Evolutionary conservation across 2,329 filamentous ascomycete species (phyloP).

Genomic region (Apiospora rasikravindrae): DNA sequence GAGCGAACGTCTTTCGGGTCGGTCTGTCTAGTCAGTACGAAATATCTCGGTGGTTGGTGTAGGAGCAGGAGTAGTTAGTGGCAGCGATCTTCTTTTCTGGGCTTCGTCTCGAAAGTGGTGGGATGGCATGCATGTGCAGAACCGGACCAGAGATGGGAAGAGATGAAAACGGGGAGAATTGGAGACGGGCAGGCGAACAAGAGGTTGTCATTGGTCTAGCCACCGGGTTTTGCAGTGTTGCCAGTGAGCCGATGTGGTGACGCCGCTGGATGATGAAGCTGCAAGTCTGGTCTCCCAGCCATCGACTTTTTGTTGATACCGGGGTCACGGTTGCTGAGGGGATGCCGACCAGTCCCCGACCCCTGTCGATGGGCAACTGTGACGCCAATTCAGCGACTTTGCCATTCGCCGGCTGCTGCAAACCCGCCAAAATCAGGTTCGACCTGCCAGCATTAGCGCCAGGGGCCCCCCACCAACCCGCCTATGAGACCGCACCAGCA

Average conservation of each 20-base stretch:
- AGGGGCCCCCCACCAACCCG: background rate
- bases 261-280: background rate
- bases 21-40: constrained; percentile 1
- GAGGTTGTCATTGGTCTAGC: constrained; percentile 17
- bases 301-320: constrained; percentile 20
- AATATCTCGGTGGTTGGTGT: constrained; percentile 15
- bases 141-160: background rate
- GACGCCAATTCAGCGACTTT: constrained; percentile 5
- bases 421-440: background rate
- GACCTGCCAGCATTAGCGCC: constrained; percentile 1
- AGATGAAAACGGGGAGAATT: background rate
- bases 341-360: constrained; percentile 2
- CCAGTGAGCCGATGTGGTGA: constrained; percentile 10
- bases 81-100: constrained; percentile 13
- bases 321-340: constrained; percentile 14
- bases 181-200: background rate
- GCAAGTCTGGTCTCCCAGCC: constrained; percentile 19
- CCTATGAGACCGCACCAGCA: constrained; percentile 8
- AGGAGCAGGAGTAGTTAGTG: background rate
- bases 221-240: constrained; percentile 9
- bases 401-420: background rate
- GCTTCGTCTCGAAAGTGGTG: constrained; percentile 2
- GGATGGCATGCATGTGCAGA: constrained; percentile 16
- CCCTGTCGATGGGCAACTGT: background rate
- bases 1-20: constrained; percentile 17